Evolutionary conservation across 176 grass and related monocot genomes (phyloP).

Genomic region (Aegilops tauschii): DNA sequence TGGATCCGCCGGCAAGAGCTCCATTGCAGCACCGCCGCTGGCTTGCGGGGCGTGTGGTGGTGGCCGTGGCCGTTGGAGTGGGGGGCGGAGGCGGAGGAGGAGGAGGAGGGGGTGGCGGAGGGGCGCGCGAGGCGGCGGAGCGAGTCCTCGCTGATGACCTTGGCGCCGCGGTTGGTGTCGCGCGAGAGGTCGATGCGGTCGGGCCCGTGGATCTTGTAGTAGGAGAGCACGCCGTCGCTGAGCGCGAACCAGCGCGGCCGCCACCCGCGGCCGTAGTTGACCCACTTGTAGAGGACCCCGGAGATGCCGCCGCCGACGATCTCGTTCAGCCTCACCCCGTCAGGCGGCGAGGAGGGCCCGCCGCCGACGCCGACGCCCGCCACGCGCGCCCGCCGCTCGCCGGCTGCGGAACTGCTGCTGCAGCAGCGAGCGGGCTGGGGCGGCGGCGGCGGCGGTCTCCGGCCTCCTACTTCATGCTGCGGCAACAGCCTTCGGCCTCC

Average conservation of each 20-base stretch:
- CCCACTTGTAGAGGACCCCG: conserved; percentile 95
- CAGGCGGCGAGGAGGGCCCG: conserved; percentile 36
- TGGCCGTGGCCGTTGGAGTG: conserved; percentile 38
- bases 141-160: conserved; percentile 95
- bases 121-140: conserved; percentile 51
- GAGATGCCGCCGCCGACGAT: conserved; percentile 80
- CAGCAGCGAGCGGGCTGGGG: conserved; percentile 14
- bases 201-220: conserved; percentile 99
- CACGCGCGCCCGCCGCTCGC: conserved; percentile 15
- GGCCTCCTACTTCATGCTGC: no score
- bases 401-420: conserved; percentile 1
- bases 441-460: neutral
- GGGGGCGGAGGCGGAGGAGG: conserved; percentile 10
- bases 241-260: conserved; percentile 89
- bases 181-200: conserved; percentile 85
- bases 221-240: conserved; percentile 89
- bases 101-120: neutral
- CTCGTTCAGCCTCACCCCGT: conserved; percentile 65
- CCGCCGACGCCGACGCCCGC: neutral
- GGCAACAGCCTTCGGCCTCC: no score
- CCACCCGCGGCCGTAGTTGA: conserved; percentile 97
- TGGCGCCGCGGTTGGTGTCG: conserved; percentile 75
- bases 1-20: no score
- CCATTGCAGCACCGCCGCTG: no score
- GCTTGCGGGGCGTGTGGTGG: no score